Conservation (phyloP, 1,284 basidiomycete genomes). For the Cryptococcus amylolentus region DNA sequence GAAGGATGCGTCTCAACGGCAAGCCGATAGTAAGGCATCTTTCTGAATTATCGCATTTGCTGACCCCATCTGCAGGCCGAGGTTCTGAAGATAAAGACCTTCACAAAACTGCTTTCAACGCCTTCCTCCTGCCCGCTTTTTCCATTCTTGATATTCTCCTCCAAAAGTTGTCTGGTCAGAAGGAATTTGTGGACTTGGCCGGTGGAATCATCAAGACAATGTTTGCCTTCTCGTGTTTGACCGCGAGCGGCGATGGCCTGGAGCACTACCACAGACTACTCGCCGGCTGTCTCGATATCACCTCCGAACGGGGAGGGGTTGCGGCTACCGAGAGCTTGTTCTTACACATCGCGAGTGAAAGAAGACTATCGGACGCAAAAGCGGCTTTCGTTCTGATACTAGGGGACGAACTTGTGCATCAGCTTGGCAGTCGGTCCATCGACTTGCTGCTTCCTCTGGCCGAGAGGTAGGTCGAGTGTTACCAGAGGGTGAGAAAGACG, state of each 20-base stretch:
- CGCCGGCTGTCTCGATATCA: slow-evolving; percentile 33
- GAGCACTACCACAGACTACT: slow-evolving; percentile 29
- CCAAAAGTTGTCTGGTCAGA: too few relatives aligned
- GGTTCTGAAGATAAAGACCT: slow-evolving; percentile 13
- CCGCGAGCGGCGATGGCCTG: slow-evolving; percentile 12
- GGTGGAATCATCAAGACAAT: slow-evolving; percentile 20
- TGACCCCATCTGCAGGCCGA: neutral
- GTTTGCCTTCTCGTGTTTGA: slow-evolving; percentile 20
- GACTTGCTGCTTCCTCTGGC: slow-evolving; percentile 22
- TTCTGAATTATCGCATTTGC: neutral
- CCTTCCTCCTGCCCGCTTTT: slow-evolving; percentile 20
- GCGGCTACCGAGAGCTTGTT: slow-evolving; percentile 5
- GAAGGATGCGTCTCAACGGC: neutral
- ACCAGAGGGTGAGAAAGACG: neutral
- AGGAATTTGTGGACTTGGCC: slow-evolving; percentile 7
- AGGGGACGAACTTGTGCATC: slow-evolving; percentile 30
- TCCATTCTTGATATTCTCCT: slow-evolving; percentile 25
- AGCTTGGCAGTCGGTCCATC: slow-evolving; percentile 20
- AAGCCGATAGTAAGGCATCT: neutral
- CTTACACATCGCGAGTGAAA: neutral
- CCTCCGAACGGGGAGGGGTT: slow-evolving; percentile 15
- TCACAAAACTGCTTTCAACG: slow-evolving; percentile 22
- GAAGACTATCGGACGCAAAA: slow-evolving; percentile 5
- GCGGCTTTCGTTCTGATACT: slow-evolving; percentile 26
- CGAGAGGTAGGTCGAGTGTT: slow-evolving; percentile 19